Evolutionary conservation across 768 basidiomycete genomes (phyloP).

Genomic region (Leucocoprinus leucothites): DNA sequence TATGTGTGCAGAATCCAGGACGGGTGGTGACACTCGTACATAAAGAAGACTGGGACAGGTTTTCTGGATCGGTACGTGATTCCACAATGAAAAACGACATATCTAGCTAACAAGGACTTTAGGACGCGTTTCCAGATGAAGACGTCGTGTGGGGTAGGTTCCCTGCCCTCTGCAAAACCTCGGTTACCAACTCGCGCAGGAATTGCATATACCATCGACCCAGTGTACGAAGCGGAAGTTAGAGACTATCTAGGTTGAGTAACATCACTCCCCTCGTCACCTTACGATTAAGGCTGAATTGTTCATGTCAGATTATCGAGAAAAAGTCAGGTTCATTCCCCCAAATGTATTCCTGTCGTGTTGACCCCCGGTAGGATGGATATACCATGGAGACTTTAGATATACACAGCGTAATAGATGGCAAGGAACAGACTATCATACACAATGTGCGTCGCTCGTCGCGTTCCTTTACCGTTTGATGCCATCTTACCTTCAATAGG

Average conservation of each 20-base stretch:
- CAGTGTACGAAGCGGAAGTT: slow-evolving; percentile 69
- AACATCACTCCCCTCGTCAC: background rate
- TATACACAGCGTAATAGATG: slow-evolving; percentile 59
- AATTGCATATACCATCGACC: slow-evolving; percentile 85
- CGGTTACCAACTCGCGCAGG: slow-evolving; percentile 37
- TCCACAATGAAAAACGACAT: background rate
- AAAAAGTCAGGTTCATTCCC: slow-evolving; percentile 52
- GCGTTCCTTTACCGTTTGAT: background rate
- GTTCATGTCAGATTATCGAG: slow-evolving; percentile 64
- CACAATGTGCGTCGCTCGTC: slow-evolving; percentile 39
- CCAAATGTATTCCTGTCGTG: background rate
- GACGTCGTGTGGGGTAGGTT: slow-evolving; percentile 82
- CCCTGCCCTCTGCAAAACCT: background rate
- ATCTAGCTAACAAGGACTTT: background rate
- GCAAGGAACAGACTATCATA: slow-evolving; percentile 52
- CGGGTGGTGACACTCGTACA: slow-evolving; percentile 88
- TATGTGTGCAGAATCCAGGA: slow-evolving; percentile 63
- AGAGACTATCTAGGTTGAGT: slow-evolving; percentile 75
- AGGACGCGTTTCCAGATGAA: slow-evolving; percentile 71
- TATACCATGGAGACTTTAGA: slow-evolving; percentile 83
- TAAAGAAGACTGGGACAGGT: slow-evolving; percentile 82
- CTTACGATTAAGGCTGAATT: slow-evolving; percentile 5
- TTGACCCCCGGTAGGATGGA: slow-evolving; percentile 60
- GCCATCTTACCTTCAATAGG: slow-evolving; percentile 27
- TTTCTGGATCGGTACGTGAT: slow-evolving; percentile 60